These are phyloP conservation scores for Casaregolazyma suthepensis DNA, from an alignment of 1,139 yeast species.

Conservation along the genomic window DNA sequence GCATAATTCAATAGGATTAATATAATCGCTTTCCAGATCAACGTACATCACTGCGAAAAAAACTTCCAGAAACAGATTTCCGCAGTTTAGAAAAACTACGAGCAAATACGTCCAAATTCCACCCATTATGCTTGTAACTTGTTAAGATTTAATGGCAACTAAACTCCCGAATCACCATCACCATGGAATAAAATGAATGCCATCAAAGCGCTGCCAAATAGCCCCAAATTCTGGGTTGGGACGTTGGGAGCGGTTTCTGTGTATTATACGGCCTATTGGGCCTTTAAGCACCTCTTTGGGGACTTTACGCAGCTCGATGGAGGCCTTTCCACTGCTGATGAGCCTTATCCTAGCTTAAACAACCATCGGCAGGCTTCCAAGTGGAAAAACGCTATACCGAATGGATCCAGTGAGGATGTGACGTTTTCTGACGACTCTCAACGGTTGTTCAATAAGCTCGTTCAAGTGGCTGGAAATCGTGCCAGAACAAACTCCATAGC, in stretches of 20 bases:
- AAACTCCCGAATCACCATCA: neutral
- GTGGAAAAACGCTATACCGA: neutral
- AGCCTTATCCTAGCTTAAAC: neutral
- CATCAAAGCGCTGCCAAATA: neutral
- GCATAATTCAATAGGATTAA: slow-evolving; percentile 90
- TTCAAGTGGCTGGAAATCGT: slow-evolving; percentile 10
- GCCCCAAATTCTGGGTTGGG: neutral
- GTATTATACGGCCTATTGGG: neutral
- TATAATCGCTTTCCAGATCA: slow-evolving; percentile 84
- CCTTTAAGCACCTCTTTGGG: neutral
- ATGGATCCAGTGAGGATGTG: neutral
- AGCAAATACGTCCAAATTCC: slow-evolving; percentile 21
- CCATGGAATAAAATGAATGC: neutral
- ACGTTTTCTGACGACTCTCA: neutral
- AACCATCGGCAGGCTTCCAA: neutral
- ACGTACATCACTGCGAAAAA: slow-evolving; percentile 85
- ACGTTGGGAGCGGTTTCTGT: neutral
- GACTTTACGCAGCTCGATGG: neutral
- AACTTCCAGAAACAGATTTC: slow-evolving; percentile 78
- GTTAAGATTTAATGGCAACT: neutral
- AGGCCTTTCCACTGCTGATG: neutral
- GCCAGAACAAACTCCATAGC: slow-evolving; percentile 4
- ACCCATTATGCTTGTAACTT: slow-evolving; percentile 3
- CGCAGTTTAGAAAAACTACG: slow-evolving; percentile 69
- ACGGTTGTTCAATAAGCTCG: slow-evolving; percentile 10